These are phyloP conservation scores for Capsella rubella DNA, from an alignment of 441 rosid genomes.

Conservation along the genomic window DNA sequence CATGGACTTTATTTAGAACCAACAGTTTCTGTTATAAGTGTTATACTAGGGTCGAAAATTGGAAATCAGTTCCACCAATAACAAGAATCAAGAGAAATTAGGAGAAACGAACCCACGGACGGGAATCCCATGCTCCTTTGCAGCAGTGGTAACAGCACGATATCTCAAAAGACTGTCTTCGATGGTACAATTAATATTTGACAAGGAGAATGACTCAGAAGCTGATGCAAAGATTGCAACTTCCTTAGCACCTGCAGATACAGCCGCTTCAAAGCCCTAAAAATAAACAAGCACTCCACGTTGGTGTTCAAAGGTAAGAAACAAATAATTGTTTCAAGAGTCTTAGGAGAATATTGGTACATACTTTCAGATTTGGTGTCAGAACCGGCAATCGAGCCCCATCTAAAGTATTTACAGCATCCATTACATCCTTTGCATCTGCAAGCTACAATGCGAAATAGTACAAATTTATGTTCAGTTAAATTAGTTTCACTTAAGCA, in stretches of 20 bases:
- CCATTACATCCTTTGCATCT: slow-evolving; percentile 95
- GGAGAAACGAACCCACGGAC: slow-evolving; percentile 81
- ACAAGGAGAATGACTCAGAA: slow-evolving; percentile 93
- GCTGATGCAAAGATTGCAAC: slow-evolving; percentile 98
- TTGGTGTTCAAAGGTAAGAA: slow-evolving; percentile 41
- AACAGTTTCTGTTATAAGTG: slow-evolving; percentile 1
- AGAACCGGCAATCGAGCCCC: slow-evolving; percentile 89
- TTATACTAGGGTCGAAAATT: neutral
- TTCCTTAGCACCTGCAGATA: slow-evolving; percentile 98
- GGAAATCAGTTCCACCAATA: neutral
- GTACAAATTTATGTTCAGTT: slow-evolving; percentile 19
- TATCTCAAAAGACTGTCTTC: slow-evolving; percentile 92
- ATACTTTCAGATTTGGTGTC: slow-evolving; percentile 89
- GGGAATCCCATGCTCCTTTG: slow-evolving; percentile 76
- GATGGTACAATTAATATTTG: slow-evolving; percentile 92
- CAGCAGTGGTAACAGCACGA: slow-evolving; percentile 76
- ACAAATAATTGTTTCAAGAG: neutral
- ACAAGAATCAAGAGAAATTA: slow-evolving; percentile 5
- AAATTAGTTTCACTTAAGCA: slow-evolving; percentile 16
- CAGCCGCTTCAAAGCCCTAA: slow-evolving; percentile 96
- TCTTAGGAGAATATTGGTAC: slow-evolving; percentile 34
- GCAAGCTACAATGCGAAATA: slow-evolving; percentile 61
- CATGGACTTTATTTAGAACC: slow-evolving; percentile 8
- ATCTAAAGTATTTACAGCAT: slow-evolving; percentile 63
- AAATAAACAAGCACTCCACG: slow-evolving; percentile 43